Evolutionary conservation across 441 rosid species (phyloP).

Genomic region (Croton setiger): DNA sequence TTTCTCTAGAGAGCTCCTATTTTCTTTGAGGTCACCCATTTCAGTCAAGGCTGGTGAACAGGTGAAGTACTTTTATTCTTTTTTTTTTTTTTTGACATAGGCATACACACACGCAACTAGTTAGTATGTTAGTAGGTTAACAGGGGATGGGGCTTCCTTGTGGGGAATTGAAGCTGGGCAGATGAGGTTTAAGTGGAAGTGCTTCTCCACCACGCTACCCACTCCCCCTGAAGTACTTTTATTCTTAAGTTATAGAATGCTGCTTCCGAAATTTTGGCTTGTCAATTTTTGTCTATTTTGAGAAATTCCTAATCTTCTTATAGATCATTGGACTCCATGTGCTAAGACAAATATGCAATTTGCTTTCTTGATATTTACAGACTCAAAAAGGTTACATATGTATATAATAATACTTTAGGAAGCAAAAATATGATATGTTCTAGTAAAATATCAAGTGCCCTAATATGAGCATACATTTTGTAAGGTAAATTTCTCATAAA

Average conservation of each 20-base stretch:
- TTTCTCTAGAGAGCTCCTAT: slow-evolving; percentile 81
- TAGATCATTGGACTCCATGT: background rate
- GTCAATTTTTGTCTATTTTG: background rate
- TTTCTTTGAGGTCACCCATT: slow-evolving; percentile 75
- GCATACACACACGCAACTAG: too few relatives aligned
- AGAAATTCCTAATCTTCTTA: background rate
- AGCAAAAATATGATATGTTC: background rate
- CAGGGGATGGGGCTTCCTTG: too few relatives aligned
- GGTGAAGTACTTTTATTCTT: slow-evolving; percentile 41
- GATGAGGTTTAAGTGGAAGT: too few relatives aligned
- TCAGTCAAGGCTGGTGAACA: slow-evolving; percentile 87
- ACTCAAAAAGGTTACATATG: background rate
- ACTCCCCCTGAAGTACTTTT: slow-evolving; percentile 32
- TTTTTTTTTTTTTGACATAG: too few relatives aligned
- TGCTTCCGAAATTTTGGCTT: background rate
- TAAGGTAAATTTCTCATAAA: background rate
- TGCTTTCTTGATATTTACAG: background rate
- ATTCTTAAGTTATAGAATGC: slow-evolving; percentile 14
- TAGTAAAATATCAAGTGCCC: background rate
- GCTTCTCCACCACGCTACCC: too few relatives aligned
- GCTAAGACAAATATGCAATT: background rate
- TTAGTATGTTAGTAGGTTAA: too few relatives aligned
- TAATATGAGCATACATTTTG: background rate
- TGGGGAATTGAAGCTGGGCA: too few relatives aligned
- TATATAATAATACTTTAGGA: background rate